Conservation (phyloP, 1,284 basidiomycete species). For the Exobasidium cylindrosporum region DNA sequence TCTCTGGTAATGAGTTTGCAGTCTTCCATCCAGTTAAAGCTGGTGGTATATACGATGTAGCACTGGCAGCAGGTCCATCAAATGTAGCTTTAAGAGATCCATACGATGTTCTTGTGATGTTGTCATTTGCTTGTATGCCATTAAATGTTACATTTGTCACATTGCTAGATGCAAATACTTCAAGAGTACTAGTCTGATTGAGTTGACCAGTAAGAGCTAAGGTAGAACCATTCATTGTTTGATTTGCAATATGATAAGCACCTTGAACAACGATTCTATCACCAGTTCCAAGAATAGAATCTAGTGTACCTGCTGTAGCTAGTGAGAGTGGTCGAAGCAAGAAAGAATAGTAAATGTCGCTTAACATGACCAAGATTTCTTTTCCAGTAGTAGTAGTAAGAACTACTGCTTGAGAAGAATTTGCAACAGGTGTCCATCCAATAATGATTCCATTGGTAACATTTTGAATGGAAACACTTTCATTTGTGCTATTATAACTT, state of each 20-base stretch:
- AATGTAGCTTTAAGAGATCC: constrained; percentile 15
- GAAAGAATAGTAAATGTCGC: neutral
- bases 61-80: constrained; percentile 4
- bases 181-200: constrained; percentile 13
- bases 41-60: constrained; percentile 8
- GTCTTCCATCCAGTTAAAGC: constrained; percentile 17
- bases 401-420: neutral
- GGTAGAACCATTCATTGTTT: neutral
- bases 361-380: neutral
- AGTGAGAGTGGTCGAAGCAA: neutral
- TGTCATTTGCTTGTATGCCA: constrained; percentile 14
- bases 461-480: constrained; percentile 1
- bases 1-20: constrained; percentile 24
- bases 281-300: constrained; percentile 4
- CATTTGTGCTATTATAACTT: neutral
- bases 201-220: constrained; percentile 21
- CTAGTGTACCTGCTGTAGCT: neutral
- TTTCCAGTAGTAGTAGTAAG: neutral
- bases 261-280: constrained; percentile 16
- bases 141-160: constrained; percentile 21
- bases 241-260: constrained; percentile 14
- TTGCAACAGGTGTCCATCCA: neutral
- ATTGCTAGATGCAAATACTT: constrained; percentile 16
- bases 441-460: neutral
- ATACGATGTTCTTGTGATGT: no score